Evolutionary conservation across 2,329 filamentous ascomycete species (phyloP), one percentile per base, ranked within the genome.

Genomic region (Tricladium varicosporioides): DNA sequence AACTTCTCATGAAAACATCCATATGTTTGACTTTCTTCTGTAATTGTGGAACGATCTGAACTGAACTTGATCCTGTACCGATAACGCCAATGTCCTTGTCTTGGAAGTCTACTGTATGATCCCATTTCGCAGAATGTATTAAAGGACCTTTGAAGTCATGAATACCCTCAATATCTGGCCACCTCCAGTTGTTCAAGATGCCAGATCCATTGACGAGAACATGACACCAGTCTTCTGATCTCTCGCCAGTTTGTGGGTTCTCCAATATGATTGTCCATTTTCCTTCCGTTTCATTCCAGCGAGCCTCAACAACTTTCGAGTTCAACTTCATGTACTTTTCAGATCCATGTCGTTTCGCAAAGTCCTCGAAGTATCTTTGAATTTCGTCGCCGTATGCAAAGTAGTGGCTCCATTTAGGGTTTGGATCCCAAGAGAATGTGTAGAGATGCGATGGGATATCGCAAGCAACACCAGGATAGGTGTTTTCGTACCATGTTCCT

Each of bases 351-450:
- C 73, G 73, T 5, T 78, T 69, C 58, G 74, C 76, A 18, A 80
- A 74, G 57, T 75, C 76, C 54, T 75, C 66, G 2, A 80, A 72
- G 55, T 80, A 80, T 22, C 54, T 68, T 72, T 78, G 72, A 22
- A 85, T 82, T 66, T 85, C 82, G 63, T 83, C 79, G 60, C 84
- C 81, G 0, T 79, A 78, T 0, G 82, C 79, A 63, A 82, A 85
- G 56, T 80, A 76, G 43, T 81, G 70, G 0, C 77, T 77, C 82
- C 83, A 85, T 58, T 79, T 73, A 1, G 79, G 72, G 54, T 83
- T 84, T 53, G 82, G 80, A 45, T 80, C 82, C 63, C 84, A 85
- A 5, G 78, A 81, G 66, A 77, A 84, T 18, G 57, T 60, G 42
- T 64, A 64, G 9, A 56, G 32, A 51, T 65, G 63, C 13, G 57